A percentile compares a stretch with the other conserved stretches of the same genome.
These are phyloP conservation scores for Backusella luteola DNA, from an alignment of 192 early-diverging fungal genomes.

Conservation along the genomic window DNA sequence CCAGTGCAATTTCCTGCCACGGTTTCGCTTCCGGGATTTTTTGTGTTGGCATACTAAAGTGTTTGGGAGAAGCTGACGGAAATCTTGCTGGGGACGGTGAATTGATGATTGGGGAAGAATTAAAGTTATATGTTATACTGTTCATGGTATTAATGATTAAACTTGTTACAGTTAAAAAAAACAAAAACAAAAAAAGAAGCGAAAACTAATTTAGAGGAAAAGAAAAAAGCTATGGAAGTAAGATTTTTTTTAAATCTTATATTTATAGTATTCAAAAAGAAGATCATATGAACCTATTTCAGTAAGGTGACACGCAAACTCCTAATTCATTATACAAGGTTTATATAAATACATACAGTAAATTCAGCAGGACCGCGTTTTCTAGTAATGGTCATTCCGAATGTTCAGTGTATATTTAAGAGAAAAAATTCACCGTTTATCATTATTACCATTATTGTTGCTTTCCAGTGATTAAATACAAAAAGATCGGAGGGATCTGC, in stretches of 20 bases:
- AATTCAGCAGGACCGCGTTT: background rate
- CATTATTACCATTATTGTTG: background rate
- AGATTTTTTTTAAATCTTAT: background rate
- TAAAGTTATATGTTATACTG: background rate
- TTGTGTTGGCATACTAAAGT: background rate
- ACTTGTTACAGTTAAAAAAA: background rate
- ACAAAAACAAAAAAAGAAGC: too few relatives aligned
- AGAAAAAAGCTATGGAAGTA: background rate
- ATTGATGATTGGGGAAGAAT: background rate
- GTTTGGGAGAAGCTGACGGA: constrained; percentile 4
- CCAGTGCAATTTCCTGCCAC: constrained; percentile 10
- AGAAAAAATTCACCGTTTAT: background rate
- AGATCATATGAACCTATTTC: background rate
- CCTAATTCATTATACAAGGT: background rate
- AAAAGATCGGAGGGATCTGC: background rate
- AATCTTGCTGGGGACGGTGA: background rate
- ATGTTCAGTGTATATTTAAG: background rate
- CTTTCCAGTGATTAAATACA: background rate
- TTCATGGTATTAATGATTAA: background rate
- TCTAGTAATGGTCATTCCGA: background rate
- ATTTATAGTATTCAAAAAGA: constrained; percentile 1
- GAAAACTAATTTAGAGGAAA: background rate
- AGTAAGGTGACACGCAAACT: background rate
- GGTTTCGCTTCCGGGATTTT: constrained; percentile 6
- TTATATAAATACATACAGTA: background rate